These are phyloP conservation scores for Rhododendron simsii DNA, from an alignment of 148 eudicot species.

Conservation along the genomic window DNA sequence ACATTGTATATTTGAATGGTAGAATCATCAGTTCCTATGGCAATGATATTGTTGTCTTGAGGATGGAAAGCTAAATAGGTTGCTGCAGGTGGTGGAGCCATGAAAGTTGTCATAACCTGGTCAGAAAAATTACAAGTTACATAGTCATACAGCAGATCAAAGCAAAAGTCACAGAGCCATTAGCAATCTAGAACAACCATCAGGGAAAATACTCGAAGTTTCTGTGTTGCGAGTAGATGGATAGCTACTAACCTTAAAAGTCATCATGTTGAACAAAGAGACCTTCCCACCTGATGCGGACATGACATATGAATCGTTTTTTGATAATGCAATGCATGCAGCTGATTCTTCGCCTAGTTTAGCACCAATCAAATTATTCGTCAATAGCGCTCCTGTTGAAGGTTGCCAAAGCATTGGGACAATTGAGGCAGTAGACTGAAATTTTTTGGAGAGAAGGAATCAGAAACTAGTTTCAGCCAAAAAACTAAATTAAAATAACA, in stretches of 20 bases:
- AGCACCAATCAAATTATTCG: conserved; percentile 37
- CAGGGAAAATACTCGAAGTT: neutral
- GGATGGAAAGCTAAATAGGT: conserved; percentile 59
- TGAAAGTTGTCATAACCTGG: conserved; percentile 63
- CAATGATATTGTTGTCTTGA: conserved; percentile 55
- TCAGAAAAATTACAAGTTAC: conserved; percentile 12
- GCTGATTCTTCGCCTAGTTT: conserved; percentile 40
- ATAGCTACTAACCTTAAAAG: conserved; percentile 43
- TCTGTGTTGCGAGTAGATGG: neutral
- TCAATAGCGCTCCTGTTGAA: conserved; percentile 42
- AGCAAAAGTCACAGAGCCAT: neutral
- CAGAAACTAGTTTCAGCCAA: neutral
- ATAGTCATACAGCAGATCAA: neutral
- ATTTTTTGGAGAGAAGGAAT: neutral
- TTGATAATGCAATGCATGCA: conserved; percentile 58
- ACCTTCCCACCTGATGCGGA: conserved; percentile 65
- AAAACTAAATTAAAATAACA: neutral
- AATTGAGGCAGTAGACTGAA: conserved; percentile 45
- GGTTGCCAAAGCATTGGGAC: conserved; percentile 61
- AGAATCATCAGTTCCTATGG: conserved; percentile 61
- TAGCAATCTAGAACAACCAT: neutral
- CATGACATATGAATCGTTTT: conserved; percentile 64
- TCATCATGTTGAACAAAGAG: conserved; percentile 62
- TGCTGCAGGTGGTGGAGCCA: conserved; percentile 66
- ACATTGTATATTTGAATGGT: conserved; percentile 54